Evolutionary conservation across 345 rosid species (phyloP).

Genomic region (Microcos paniculata): DNA sequence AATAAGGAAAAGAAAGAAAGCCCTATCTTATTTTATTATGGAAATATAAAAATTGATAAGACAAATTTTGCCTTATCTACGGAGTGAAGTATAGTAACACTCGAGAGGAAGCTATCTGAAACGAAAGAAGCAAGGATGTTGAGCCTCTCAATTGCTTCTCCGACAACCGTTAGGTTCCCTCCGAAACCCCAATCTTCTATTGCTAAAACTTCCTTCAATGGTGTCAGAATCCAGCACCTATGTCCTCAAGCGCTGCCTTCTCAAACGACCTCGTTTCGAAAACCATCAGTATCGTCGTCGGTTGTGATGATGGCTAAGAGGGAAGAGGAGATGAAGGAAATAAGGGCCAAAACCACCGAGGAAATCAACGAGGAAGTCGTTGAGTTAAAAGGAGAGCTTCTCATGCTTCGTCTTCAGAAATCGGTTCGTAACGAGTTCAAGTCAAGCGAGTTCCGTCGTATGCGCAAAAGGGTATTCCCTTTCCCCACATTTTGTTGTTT

Average conservation of each 20-base stretch:
- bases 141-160: constrained; percentile 51
- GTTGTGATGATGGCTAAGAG: constrained; percentile 85
- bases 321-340: constrained; percentile 75
- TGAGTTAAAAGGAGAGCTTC: constrained; percentile 90
- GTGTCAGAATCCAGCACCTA: constrained; percentile 44
- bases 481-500: background rate
- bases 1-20: no score
- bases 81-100: no score
- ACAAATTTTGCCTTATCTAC: no score
- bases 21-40: no score
- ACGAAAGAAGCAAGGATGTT: constrained; percentile 36
- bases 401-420: constrained; percentile 85
- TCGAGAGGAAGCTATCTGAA: no score
- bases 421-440: constrained; percentile 88
- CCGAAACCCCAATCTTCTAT: constrained; percentile 28
- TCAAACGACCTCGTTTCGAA: constrained; percentile 20
- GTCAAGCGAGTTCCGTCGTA: constrained; percentile 80
- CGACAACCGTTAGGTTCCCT: constrained; percentile 37
- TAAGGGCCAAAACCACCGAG: constrained; percentile 64
- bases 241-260: constrained; percentile 27
- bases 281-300: constrained; percentile 18
- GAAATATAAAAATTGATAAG: no score
- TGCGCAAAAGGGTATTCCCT: constrained; percentile 76
- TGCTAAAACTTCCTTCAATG: constrained; percentile 51
- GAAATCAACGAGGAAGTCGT: constrained; percentile 81